Base-by-base conservation (phyloP, 2,329 filamentous ascomycete species). In the Neobulgaria alba region DNA sequence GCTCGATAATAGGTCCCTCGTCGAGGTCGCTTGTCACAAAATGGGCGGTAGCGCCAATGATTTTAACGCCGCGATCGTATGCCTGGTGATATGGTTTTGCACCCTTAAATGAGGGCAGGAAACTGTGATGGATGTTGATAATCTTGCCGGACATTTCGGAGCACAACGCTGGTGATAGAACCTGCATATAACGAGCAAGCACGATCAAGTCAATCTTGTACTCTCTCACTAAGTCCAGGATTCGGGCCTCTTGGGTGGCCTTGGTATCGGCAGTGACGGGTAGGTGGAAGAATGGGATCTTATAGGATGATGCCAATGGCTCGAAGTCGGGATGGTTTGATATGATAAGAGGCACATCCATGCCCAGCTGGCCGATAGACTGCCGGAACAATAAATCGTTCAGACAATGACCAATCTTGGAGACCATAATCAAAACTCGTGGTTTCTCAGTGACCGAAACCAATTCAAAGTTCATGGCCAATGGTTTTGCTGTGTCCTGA, bases 51-150 rank as follows among this genome's bases (percentile, higher is more conserved):
- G 85, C 85, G 44, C 85, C 85, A 42, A 89, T 88, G 53, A 92
- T 90, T 73, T 92, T 92, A 51, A 92, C 85, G 45, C 85, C 85
- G 19, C 85, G 76, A 49, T 90, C 85, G 59, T 84, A 89, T 5
- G 85, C 85, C 69, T 92, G 85, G 63, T 90, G 85, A 64, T 92
- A 92, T 3, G 85, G 85, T 65, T 86, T 87, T 20, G 85, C 85
- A 46, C 85, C 85, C 72, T 92, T 92, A 75, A 92, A 92, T 8
- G 75, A 81, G 0, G 85, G 85, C 71, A 92, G 62, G 75, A 92
- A 92, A 52, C 76, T 82, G 67, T 92, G 85, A 67, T 92, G 85
- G 63, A 92, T 90, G 67, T 92, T 92, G 80, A 92, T 90, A 66
- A 92, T 92, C 60, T 78, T 79, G 43, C 85, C 85, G 37, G 78